Evolutionary conservation across 208 protist species (phyloP).

Genomic region (Crithidia bombi): DNA sequence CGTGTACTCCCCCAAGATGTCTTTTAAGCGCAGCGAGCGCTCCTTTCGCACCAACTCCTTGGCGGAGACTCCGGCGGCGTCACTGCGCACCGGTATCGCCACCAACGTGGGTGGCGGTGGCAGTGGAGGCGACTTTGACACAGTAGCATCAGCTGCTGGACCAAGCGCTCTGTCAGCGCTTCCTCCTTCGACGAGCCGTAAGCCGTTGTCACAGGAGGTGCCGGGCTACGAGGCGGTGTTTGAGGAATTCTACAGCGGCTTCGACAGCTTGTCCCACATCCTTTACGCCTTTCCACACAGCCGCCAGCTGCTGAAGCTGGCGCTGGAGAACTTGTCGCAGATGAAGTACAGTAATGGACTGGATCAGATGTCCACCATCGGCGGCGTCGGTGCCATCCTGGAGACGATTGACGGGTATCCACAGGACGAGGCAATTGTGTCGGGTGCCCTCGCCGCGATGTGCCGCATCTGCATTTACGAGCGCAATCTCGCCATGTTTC

Average conservation of each 20-base stretch:
- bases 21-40: not conserved
- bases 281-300: conserved; percentile 76
- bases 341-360: conserved; percentile 37
- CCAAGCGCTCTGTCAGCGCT: not conserved
- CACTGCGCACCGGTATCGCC: not conserved
- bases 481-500: conserved; percentile 61
- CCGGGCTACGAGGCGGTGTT: conserved; percentile 68
- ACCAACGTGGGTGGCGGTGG: not conserved
- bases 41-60: not conserved
- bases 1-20: not conserved
- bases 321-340: conserved; percentile 53
- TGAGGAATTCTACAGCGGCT: conserved; percentile 72
- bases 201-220: conserved; percentile 41
- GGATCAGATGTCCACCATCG: conserved; percentile 44
- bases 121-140: not conserved
- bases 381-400: conserved; percentile 74
- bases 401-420: conserved; percentile 84
- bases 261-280: conserved; percentile 72
- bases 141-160: not conserved
- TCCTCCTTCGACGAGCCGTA: not conserved
- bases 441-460: conserved; percentile 63
- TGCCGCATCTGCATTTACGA: conserved; percentile 68
- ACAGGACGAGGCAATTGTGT: conserved; percentile 69
- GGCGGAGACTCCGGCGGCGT: not conserved
- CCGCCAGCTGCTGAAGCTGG: conserved; percentile 50